Evolutionary conservation across 208 protist genomes (phyloP), one percentile per base, ranked within the genome.

Genomic region (Crithidia brevicula): DNA sequence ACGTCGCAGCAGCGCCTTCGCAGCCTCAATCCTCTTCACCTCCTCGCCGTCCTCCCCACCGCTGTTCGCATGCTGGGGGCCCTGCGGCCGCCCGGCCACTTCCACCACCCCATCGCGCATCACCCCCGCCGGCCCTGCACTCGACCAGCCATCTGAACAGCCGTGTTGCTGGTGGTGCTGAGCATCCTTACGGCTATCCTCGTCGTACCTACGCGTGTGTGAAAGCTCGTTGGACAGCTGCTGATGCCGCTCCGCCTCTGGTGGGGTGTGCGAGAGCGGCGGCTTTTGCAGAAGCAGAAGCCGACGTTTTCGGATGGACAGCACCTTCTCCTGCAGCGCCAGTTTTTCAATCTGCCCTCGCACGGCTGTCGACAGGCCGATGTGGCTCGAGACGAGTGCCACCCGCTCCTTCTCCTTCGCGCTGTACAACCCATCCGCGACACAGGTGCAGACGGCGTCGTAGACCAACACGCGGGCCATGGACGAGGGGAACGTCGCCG

Each of bases 341-440:
- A 88, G 47, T 33, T 77, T 78, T 43, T 94, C 88, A 67, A 94
- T 87, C n/a, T 79, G 74, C 20, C 86, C 75, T 11, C 80, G 83
- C 46, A 85, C 85, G 4, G 76, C 77, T 7, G 83, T 72, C 8
- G 85, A 83, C 20, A 94, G 71, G 8, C 88, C 83, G 16, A 88
- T 72, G 61, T 86, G 83, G 13, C 67, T 80, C 15, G 82, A 83
- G 18, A 94, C 79, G 16, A 80, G 54, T 4, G 77, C 74, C 11
- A 94, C 85, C 5, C 83, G 63, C 27, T 86, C 74, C 36, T 78
- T 75, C 61, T 90, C 78, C 25, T 66, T 75, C 13, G 67, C 65
- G 38, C 71, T 77, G 72, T 91, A 91, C 13, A 83, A 20, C n/a
- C 74, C 77, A 31, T 86, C 82, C 36, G 75, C 81, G 33, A 86